Evolutionary conservation across 306 rosid genomes (phyloP), one percentile per base, ranked within the genome.

Genomic region (Astragalus membranaceus): DNA sequence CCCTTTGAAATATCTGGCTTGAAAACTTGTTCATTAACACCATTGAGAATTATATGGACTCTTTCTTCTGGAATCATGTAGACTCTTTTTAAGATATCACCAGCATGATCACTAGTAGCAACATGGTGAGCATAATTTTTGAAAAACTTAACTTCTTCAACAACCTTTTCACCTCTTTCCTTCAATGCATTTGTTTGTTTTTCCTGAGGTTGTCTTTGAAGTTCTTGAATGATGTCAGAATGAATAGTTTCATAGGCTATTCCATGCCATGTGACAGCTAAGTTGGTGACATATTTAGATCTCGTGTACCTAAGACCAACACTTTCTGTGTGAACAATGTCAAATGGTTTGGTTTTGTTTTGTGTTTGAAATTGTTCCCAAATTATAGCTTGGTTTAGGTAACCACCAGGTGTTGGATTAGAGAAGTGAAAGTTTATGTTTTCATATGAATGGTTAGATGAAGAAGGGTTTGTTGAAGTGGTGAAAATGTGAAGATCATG

Each of bases 401-500:
- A 88, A 26, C 94, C 89, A 5, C 72, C 88, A 4, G 88, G 83
- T 20, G 96, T 72, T 44, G 96, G 85, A 37, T 90, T 84, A 7
- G 94, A 82, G 55, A 90, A 77, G 81, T 84, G 91, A 75, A 90
- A 88, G 51, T 75, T 23, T 20, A 88, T 44, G 63, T 80, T 0
- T 33, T 32, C 6, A 53, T 54, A 26, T 10, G 80, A 56, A 63
- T 80, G 64, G 2, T 63, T 26, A 0, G 78, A 63, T 67, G 69
- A 46, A 69, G 86, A 78, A 32, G 87, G 55, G 37, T 77, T 75
- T 32, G 71, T 10, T 50, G 81, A 59, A 16, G 89, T 76, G 50
- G 96, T 88, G 83, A 90, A 90, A 69, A 88, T 77, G 69, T 90
- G 91, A 63, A 90, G 88, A 16, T 88, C 85, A 51, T 90, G 94